Conservation (phyloP, 2,329 filamentous ascomycete genomes). For the Fusarium sp. region DNA sequence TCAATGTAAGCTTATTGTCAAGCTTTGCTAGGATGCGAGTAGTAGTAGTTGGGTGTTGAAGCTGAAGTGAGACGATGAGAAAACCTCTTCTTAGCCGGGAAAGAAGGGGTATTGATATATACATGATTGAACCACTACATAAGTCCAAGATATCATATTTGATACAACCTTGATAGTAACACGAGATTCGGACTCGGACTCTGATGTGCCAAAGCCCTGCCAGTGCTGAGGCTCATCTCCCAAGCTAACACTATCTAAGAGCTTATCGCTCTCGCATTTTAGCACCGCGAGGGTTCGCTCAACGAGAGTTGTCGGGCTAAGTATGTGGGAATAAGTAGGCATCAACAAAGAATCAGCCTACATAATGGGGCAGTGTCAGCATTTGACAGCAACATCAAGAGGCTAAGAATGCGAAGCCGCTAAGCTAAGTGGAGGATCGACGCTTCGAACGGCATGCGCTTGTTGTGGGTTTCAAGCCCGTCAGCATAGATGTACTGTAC, state of each 20-base stretch:
- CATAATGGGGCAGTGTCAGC: slow-evolving; percentile 33
- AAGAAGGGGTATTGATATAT: slow-evolving; percentile 30
- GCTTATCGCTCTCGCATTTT: slow-evolving; percentile 24
- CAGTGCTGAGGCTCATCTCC: slow-evolving; percentile 26
- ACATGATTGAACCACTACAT: slow-evolving; percentile 5
- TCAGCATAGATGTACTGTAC: background rate
- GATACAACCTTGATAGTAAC: background rate
- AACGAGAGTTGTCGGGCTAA: slow-evolving; percentile 7
- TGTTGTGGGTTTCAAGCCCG: slow-evolving; percentile 2
- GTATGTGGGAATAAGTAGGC: background rate
- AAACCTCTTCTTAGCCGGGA: slow-evolving; percentile 12
- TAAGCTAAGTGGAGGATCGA: background rate
- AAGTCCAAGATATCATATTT: background rate
- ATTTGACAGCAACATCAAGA: background rate
- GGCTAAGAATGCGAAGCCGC: background rate
- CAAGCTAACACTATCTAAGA: slow-evolving; percentile 8
- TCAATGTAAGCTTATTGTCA: slow-evolving; percentile 29
- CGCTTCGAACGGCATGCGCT: background rate
- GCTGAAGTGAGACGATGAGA: slow-evolving; percentile 20
- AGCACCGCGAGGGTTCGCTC: background rate
- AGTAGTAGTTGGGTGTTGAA: slow-evolving; percentile 6
- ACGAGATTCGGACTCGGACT: slow-evolving; percentile 25
- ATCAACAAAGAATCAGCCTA: slow-evolving; percentile 25
- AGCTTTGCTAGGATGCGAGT: slow-evolving; percentile 16
- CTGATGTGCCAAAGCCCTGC: background rate